phyloP scores from a whole-genome alignment of 305 asterid genomes.

The Ilex paraguariensis region DNA sequence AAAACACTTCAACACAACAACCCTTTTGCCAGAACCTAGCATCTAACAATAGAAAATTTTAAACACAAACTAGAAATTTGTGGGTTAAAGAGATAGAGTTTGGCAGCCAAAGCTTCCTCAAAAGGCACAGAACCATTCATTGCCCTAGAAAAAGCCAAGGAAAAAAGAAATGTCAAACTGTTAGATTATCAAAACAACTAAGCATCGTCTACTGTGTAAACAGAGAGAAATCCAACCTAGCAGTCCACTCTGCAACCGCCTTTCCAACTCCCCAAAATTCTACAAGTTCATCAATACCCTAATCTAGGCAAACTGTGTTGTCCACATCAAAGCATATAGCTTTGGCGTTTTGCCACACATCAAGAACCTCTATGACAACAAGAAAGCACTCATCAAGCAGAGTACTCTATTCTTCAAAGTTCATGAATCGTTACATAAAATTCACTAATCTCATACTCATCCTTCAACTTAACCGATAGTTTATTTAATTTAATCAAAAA shows the following conservation, averaged over 20 bases:
- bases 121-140: conserved; percentile 94
- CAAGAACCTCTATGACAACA: conserved; percentile 61
- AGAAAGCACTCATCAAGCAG: conserved; percentile 15
- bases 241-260: conserved; percentile 97
- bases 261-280: conserved; percentile 95
- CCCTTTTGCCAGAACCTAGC: no score
- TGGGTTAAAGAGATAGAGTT: conserved; percentile 73
- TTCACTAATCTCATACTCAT: no score
- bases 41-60: no score
- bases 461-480: no score
- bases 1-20: no score
- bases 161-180: not conserved
- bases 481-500: no score
- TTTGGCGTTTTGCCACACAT: conserved; percentile 60
- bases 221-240: conserved; percentile 41
- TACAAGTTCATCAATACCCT: conserved; percentile 97
- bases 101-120: conserved; percentile 91
- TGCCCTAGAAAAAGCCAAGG: conserved; percentile 44
- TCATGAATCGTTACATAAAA: no score
- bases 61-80: no score
- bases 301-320: conserved; percentile 93
- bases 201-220: no score
- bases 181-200: no score
- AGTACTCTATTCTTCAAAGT: not conserved
- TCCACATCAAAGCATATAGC: conserved; percentile 98